Evolutionary conservation across 2,329 filamentous ascomycete genomes (phyloP).

Genomic region (Alternaria arborescens): DNA sequence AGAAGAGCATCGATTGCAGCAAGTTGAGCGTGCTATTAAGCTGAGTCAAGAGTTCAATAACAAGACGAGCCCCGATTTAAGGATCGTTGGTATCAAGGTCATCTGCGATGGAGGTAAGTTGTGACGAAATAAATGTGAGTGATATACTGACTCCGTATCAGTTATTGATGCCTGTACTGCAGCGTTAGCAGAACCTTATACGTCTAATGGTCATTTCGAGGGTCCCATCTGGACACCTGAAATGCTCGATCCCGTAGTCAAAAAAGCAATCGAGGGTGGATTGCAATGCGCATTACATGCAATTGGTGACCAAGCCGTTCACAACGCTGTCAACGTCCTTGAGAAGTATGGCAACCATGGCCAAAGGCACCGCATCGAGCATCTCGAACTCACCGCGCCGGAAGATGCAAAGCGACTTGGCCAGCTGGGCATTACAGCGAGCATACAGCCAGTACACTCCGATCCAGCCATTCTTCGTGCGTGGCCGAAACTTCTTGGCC

Average conservation of each 20-base stretch:
- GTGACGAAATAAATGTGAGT: background rate
- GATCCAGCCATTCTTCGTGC: slow-evolving; percentile 72
- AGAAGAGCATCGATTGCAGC: slow-evolving; percentile 56
- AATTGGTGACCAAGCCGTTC: slow-evolving; percentile 69
- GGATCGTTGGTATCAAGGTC: slow-evolving; percentile 69
- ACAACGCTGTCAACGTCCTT: slow-evolving; percentile 66
- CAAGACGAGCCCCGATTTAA: slow-evolving; percentile 56
- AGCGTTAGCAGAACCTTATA: slow-evolving; percentile 67
- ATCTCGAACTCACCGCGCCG: slow-evolving; percentile 66
- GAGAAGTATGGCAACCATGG: slow-evolving; percentile 54
- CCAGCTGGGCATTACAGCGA: slow-evolving; percentile 75
- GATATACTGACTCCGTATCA: background rate
- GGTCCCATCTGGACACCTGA: slow-evolving; percentile 65
- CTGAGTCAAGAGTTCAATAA: slow-evolving; percentile 57
- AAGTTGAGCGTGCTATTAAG: slow-evolving; percentile 62
- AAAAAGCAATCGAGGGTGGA: slow-evolving; percentile 61
- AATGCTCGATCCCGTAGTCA: slow-evolving; percentile 63
- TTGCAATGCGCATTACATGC: slow-evolving; percentile 72
- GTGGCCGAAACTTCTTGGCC: slow-evolving; percentile 67
- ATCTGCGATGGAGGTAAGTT: slow-evolving; percentile 66
- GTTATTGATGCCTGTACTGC: slow-evolving; percentile 73
- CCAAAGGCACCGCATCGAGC: slow-evolving; percentile 69
- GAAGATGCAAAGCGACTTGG: slow-evolving; percentile 67
- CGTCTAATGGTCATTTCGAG: slow-evolving; percentile 55
- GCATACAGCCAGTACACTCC: slow-evolving; percentile 92